phyloP scores from a whole-genome alignment of 352 stramenopile genomes.

The Pythium dissotocum region DNA sequence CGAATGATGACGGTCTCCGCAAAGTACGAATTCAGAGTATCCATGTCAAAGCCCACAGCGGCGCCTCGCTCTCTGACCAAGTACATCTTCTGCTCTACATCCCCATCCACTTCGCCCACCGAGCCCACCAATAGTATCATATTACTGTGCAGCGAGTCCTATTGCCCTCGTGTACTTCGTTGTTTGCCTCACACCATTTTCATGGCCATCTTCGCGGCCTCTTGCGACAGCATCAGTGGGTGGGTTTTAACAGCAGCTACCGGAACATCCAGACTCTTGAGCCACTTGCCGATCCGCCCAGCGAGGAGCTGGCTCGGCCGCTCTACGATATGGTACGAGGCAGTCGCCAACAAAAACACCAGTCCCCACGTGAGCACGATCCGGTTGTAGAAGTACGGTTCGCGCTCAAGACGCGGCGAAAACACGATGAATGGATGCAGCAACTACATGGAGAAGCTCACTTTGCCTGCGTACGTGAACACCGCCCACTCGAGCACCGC shows the following conservation, averaged over 20 bases:
- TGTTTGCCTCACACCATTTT: too few species aligned
- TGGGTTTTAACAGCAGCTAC: too few species aligned
- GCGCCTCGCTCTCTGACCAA: background rate
- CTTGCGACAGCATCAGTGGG: too few species aligned
- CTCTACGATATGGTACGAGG: conserved; percentile 17
- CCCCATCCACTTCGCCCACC: too few species aligned
- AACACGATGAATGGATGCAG: conserved; percentile 45
- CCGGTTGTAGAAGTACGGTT: conserved; percentile 9
- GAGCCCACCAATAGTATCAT: too few species aligned
- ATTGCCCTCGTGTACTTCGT: too few species aligned
- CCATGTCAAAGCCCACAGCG: background rate
- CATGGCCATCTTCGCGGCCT: too few species aligned
- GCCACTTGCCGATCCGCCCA: conserved; percentile 5
- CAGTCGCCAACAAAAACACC: conserved; percentile 12
- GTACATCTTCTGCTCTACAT: background rate
- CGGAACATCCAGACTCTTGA: too few species aligned
- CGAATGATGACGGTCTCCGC: too few species aligned
- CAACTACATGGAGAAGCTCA: conserved; percentile 51
- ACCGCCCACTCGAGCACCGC: conserved; percentile 43
- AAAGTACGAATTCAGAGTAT: background rate
- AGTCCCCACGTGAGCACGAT: conserved; percentile 5
- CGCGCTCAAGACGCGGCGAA: background rate
- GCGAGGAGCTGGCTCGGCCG: conserved; percentile 14
- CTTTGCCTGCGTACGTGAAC: conserved; percentile 39
- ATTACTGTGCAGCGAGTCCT: too few species aligned